Conservation (phyloP, 345 rosid species). For the Gossypium australe region DNA sequence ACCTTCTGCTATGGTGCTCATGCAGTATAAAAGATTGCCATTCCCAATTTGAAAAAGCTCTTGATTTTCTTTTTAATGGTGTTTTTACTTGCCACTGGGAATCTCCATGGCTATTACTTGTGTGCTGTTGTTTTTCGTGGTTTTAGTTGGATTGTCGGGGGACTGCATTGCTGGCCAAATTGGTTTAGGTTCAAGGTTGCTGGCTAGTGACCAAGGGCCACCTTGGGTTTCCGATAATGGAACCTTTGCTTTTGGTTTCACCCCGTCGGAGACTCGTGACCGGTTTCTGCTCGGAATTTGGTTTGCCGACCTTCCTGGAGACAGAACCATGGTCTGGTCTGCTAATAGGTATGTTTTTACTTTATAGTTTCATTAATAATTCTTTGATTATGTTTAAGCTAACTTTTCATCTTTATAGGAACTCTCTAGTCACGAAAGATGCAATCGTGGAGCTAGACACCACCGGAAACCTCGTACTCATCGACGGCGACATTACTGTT, state of each 20-base stretch:
- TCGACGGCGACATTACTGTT: slow-evolving; percentile 35
- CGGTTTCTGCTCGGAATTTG: slow-evolving; percentile 56
- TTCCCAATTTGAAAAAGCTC: slow-evolving; percentile 10
- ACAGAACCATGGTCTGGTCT: slow-evolving; percentile 75
- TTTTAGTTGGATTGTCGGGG: slow-evolving; percentile 12
- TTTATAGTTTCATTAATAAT: neutral
- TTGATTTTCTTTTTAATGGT: neutral
- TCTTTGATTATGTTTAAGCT: slow-evolving; percentile 19
- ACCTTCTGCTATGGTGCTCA: slow-evolving; percentile 5
- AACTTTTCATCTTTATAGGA: slow-evolving; percentile 47
- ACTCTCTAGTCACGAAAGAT: slow-evolving; percentile 61
- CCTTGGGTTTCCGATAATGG: slow-evolving; percentile 68
- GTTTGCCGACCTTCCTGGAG: slow-evolving; percentile 77
- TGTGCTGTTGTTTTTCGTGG: slow-evolving; percentile 14
- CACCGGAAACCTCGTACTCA: slow-evolving; percentile 69
- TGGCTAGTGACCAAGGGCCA: slow-evolving; percentile 30
- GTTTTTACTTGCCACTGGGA: slow-evolving; percentile 11
- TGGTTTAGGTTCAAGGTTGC: slow-evolving; percentile 54
- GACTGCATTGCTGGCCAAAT: slow-evolving; percentile 37
- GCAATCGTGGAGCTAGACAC: slow-evolving; percentile 68
- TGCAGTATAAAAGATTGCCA: slow-evolving; percentile 20
- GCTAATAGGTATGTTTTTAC: slow-evolving; percentile 49
- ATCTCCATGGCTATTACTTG: slow-evolving; percentile 18
- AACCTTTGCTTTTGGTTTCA: slow-evolving; percentile 78
- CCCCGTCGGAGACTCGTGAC: slow-evolving; percentile 25